phyloP scores from a whole-genome alignment of 306 rosid species.

The Datisca glomerata region DNA sequence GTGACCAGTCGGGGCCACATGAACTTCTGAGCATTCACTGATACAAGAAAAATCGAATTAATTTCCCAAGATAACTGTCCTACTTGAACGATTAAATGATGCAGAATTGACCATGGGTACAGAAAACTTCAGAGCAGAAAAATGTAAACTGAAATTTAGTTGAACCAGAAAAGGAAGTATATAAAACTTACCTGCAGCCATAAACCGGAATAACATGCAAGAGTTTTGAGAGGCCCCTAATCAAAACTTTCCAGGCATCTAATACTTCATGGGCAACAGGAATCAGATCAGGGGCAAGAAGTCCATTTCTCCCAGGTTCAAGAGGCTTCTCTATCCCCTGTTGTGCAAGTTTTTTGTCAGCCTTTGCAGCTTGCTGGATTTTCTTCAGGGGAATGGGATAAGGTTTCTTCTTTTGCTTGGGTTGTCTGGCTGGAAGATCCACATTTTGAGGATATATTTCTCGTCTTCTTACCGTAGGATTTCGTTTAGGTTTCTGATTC shows the following conservation, averaged over 20 bases:
- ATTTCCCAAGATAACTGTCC: not conserved
- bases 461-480: conserved; percentile 22
- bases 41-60: conserved; percentile 17
- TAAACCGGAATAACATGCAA: conserved; percentile 64
- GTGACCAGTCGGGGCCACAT: conserved; percentile 64
- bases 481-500: conserved; percentile 28
- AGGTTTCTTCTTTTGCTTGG: conserved; percentile 87
- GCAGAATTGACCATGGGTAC: too few species aligned
- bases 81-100: too few species aligned
- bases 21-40: conserved; percentile 95
- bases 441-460: conserved; percentile 46
- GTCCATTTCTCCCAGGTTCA: conserved; percentile 73
- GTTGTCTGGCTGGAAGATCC: conserved; percentile 56
- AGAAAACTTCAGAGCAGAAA: too few species aligned
- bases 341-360: conserved; percentile 56
- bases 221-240: conserved; percentile 65
- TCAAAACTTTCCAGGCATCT: conserved; percentile 82
- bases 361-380: conserved; percentile 50
- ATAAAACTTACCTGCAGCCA: conserved; percentile 63
- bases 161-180: not conserved
- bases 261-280: conserved; percentile 79
- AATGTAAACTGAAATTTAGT: conserved; percentile 2
- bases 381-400: conserved; percentile 65
- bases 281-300: conserved; percentile 62
- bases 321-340: conserved; percentile 85